These are phyloP conservation scores for Delphinella strobiligena DNA, from an alignment of 2,329 filamentous ascomycete genomes.

Conservation along the genomic window DNA sequence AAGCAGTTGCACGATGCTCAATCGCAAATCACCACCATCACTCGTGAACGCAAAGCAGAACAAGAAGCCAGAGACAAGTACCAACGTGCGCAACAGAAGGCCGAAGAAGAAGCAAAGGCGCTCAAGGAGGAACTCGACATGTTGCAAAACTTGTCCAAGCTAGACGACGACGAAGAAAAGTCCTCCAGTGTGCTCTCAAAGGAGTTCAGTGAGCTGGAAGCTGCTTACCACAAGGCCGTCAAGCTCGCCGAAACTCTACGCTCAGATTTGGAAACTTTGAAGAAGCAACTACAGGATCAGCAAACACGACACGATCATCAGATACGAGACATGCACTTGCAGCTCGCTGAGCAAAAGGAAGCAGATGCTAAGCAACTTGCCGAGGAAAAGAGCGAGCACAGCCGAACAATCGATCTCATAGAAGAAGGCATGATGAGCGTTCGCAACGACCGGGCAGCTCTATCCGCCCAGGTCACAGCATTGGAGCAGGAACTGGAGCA, in stretches of 20 bases:
- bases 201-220: neutral
- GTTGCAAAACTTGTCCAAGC: slow-evolving; percentile 8
- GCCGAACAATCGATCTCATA: neutral
- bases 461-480: neutral
- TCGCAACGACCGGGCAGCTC: neutral
- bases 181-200: neutral
- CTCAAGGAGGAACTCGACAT: slow-evolving; percentile 16
- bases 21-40: slow-evolving; percentile 1
- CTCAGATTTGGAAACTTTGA: neutral
- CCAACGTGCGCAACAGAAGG: neutral
- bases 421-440: neutral
- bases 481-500: neutral
- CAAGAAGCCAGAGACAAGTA: slow-evolving; percentile 6
- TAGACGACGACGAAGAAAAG: neutral
- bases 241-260: slow-evolving; percentile 2
- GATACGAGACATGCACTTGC: too few species aligned
- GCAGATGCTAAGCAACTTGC: neutral
- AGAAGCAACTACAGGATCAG: neutral
- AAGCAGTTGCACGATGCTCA: slow-evolving; percentile 4
- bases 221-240: neutral
- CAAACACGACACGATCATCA: too few species aligned
- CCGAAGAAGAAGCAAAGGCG: slow-evolving; percentile 12
- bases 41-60: slow-evolving; percentile 3
- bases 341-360: neutral
- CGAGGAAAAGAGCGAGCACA: neutral